Base-by-base conservation (phyloP, 768 basidiomycete genomes). In the Suillus paluster region DNA sequence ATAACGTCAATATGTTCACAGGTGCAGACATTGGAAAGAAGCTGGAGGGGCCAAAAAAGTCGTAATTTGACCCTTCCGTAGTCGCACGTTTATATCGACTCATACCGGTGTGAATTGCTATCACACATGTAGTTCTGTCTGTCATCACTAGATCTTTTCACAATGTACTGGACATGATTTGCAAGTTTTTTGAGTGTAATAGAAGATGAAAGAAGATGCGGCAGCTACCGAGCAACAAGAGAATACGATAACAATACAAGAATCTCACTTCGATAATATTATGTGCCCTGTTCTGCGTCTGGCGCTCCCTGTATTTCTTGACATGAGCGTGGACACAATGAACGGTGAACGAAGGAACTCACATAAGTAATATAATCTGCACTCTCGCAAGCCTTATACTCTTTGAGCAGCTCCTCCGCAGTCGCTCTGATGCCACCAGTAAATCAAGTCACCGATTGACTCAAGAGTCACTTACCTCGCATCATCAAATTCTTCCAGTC, bases 301-400 rank as follows among this genome's bases (percentile, higher is more conserved):
- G 69, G 64, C 50, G 77, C 70, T n/a, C 77, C 77, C 76, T 78
- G 23, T 27, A 45, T 23, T 8, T 34, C 41, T 21, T 36, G 30
- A 19, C 45, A 45, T 10, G 23, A 69, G 39, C 56, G 59, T n/a
- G 63, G 12, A 33, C 9, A 25, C 4, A 11, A 36, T 21, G 15
- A 21, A 1, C 1, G 5, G 15, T 33, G 49, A 12, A 33, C 25
- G 15, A 1, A 21, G 25, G 2, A 44, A 82, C 89, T 61, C 62
- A 90, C 91, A 72, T 94, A 93, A 68, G 90, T 86, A 67, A 98
- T 94, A 75, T 99, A 99, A 71, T 97, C 94, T 11, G 93, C 84
- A 71, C 90, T 95, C 78, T 99, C 96, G 75, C 95, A 97, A 57
- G 97, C 96, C 69, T 92, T 91, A 79, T 98, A 99, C 73, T 98